These are phyloP conservation scores for Cryptosporidium ryanae DNA, from an alignment of 169 alveolate genomes.

Conservation along the genomic window DNA sequence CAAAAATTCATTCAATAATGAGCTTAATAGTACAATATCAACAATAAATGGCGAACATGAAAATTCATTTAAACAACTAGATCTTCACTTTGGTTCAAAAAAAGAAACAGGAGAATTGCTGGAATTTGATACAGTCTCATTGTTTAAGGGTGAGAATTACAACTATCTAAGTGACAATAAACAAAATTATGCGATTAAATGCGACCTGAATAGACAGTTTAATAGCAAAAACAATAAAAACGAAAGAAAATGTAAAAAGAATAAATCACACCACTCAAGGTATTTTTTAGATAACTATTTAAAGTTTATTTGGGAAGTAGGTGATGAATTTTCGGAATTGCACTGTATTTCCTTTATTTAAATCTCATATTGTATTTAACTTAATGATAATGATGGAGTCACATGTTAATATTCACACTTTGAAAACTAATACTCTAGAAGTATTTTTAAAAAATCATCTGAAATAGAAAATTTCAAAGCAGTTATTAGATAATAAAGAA, in stretches of 20 bases:
- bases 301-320: conserved; percentile 48
- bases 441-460: not conserved
- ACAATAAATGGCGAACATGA: conserved; percentile 28
- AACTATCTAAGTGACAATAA: not conserved
- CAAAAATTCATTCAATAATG: not conserved
- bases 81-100: not conserved
- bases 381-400: not conserved
- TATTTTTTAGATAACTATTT: conserved; percentile 13
- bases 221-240: not conserved
- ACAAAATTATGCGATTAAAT: not conserved
- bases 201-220: not conserved
- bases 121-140: not conserved
- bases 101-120: not conserved
- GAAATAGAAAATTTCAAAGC: too few species aligned
- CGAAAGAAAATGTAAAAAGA: not conserved
- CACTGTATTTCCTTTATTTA: conserved; percentile 26
- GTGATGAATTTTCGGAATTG: conserved; percentile 54
- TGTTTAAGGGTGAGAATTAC: not conserved
- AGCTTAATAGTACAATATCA: conserved; percentile 42
- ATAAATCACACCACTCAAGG: not conserved
- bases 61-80: not conserved
- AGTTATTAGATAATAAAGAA: too few species aligned
- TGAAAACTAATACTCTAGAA: not conserved
- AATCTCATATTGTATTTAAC: not conserved
- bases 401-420: not conserved